Evolutionary conservation across 2,329 filamentous ascomycete species (phyloP), one percentile per base, ranked within the genome.

Genomic region (Xylariaceae sp.): DNA sequence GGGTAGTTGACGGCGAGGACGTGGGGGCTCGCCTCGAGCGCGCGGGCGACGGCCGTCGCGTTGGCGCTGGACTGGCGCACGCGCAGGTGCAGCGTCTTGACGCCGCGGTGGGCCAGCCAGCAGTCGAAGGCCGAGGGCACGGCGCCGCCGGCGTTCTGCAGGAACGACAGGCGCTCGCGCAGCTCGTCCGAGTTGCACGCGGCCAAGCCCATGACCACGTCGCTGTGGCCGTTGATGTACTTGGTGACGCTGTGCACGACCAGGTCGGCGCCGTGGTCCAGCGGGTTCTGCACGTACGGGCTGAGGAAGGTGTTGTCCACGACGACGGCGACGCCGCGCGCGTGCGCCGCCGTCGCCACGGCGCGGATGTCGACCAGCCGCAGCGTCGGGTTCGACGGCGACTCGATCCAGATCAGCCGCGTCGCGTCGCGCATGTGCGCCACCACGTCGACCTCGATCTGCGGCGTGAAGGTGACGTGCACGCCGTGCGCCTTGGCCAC

Each of bases 231-330:
- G 60, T 96, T 96, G 68, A 98, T 96, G 67, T 96, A 98, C 67
- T 98, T 98, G 28, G 92, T 98, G 36, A 98, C 92, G 35, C 81
- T 89, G 72, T 96, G 90, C 27, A 96, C 83, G 47, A 96, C 90
- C 45, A 96, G 89, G 61, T 98, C 92, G 48, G 92, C 92, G 49
- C 92, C 92, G 57, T 90, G 86, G 56, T 93, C 82, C 36, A 98
- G 77, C 3, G 92, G 92, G 63, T 94, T 96, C 66, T 98, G 92
- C 30, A 98, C 75, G 59, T 96, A 98, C 19, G 92, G 92, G 41
- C 83, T 90, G 56, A 96, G 71, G 70, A 98, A 98, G 14, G 92
- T 98, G 69, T 98, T 98, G 69, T 98, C 92, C 26, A 98, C 92
- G n/a, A 98, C 92, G 27, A 98, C 92, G 56, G 86, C 71, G 52